Conservation (phyloP, 1,139 yeast genomes). For the Candida pseudoviswanathii region DNA sequence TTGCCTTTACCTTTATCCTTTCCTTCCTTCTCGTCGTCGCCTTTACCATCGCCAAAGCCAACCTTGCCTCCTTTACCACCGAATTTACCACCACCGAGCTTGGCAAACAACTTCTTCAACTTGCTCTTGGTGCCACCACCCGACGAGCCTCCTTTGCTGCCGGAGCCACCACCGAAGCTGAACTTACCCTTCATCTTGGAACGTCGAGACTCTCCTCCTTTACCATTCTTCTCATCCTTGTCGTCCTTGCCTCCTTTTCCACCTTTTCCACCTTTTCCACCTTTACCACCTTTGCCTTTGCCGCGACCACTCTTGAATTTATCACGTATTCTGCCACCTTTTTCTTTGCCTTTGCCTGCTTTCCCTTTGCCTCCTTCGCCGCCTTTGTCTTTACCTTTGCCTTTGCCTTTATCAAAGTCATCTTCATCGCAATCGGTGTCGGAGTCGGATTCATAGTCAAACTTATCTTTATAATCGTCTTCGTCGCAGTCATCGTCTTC, state of each 20-base stretch:
- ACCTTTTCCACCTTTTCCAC: neutral
- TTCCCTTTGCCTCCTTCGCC: slow-evolving; percentile 1
- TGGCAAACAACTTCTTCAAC: neutral
- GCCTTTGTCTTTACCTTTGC: neutral
- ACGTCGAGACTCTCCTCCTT: slow-evolving; percentile 3
- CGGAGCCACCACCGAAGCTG: neutral
- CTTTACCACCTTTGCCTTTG: slow-evolving; percentile 4
- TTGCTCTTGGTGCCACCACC: neutral
- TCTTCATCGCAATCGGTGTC: too few relatives aligned
- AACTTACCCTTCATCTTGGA: slow-evolving; percentile 4
- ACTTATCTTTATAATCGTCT: neutral
- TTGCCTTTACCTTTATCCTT: neutral
- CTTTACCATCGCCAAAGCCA: neutral
- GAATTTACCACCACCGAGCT: neutral
- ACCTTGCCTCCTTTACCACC: neutral
- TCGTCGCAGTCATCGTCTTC: slow-evolving; percentile 2
- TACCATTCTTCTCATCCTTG: neutral
- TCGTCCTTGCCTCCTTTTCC: neutral
- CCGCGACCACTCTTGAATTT: neutral
- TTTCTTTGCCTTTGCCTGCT: neutral
- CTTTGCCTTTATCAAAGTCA: neutral
- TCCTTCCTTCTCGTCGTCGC: neutral
- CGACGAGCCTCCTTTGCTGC: neutral
- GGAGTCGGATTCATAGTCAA: too few relatives aligned
- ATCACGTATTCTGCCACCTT: neutral